Evolutionary conservation across 2,329 filamentous ascomycete species (phyloP).

Genomic region (Setomelanomma holmii): DNA sequence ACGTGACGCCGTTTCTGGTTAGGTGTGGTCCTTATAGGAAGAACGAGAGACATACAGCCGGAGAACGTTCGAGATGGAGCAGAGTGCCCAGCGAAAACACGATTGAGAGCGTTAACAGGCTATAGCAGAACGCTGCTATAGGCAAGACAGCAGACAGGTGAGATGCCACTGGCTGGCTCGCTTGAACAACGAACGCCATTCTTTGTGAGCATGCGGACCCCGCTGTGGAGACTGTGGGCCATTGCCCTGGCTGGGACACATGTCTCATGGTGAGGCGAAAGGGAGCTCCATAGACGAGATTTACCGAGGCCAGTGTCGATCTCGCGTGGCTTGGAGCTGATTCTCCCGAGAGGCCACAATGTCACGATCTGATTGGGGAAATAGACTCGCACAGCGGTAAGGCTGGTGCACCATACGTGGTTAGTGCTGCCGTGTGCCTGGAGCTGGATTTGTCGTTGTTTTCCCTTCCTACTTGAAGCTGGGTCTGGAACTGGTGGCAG

Average conservation of each 20-base stretch:
- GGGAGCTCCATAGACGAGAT: not conserved
- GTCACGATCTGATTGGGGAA: not conserved
- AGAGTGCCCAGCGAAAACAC: too few species aligned
- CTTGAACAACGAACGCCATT: not conserved
- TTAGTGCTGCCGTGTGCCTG: constrained; percentile 4
- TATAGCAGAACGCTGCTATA: not conserved
- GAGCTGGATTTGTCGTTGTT: not conserved
- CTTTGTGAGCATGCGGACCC: not conserved
- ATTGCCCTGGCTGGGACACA: not conserved
- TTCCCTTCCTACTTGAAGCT: not conserved
- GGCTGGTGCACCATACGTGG: constrained; percentile 1
- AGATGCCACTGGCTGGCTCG: not conserved
- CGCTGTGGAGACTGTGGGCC: not conserved
- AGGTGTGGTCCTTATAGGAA: too few species aligned
- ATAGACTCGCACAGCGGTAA: not conserved
- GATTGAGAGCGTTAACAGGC: not conserved
- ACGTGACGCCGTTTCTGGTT: too few species aligned
- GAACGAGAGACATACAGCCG: too few species aligned
- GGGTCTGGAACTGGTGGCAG: not conserved
- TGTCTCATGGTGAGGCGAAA: not conserved
- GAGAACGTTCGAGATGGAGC: too few species aligned
- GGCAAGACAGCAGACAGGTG: not conserved
- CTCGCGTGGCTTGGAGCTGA: not conserved
- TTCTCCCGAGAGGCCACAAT: constrained; percentile 1
- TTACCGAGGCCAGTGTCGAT: constrained; percentile 1